Evolutionary conservation across 2,329 filamentous ascomycete genomes (phyloP).

Genomic region (Lasiodiplodia citricola): DNA sequence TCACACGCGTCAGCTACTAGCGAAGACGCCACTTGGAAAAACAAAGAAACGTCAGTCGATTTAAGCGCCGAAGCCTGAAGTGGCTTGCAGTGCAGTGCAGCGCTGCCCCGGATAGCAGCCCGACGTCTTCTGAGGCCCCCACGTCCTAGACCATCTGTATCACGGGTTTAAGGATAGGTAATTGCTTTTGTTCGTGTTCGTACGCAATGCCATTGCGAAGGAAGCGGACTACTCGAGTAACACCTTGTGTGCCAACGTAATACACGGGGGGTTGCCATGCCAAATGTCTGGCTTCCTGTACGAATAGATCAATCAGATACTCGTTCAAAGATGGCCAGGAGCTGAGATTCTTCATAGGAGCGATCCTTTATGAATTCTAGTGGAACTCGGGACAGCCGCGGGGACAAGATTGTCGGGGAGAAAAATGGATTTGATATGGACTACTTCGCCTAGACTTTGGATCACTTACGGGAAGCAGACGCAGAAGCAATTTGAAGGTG

Average conservation of each 20-base stretch:
- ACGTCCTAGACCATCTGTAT: neutral
- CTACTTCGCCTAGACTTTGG: neutral
- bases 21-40: constrained; percentile 1
- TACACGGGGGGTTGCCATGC: neutral
- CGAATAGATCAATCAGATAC: neutral
- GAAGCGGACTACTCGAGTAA: neutral
- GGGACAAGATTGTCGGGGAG: neutral
- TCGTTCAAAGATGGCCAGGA: neutral
- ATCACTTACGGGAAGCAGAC: neutral
- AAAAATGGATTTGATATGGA: neutral
- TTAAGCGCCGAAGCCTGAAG: neutral
- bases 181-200: neutral
- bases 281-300: neutral
- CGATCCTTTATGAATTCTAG: no score
- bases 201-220: neutral
- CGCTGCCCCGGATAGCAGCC: neutral
- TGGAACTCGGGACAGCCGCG: neutral
- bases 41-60: neutral
- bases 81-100: neutral
- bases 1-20: neutral
- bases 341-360: neutral
- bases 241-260: neutral
- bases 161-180: neutral
- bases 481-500: neutral
- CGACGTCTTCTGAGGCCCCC: neutral